A percentile compares a stretch with the other conserved stretches of the same genome.
Conservation (phyloP, 2,329 filamentous ascomycete genomes). For the Lasiodiplodia hormozganensis region DNA sequence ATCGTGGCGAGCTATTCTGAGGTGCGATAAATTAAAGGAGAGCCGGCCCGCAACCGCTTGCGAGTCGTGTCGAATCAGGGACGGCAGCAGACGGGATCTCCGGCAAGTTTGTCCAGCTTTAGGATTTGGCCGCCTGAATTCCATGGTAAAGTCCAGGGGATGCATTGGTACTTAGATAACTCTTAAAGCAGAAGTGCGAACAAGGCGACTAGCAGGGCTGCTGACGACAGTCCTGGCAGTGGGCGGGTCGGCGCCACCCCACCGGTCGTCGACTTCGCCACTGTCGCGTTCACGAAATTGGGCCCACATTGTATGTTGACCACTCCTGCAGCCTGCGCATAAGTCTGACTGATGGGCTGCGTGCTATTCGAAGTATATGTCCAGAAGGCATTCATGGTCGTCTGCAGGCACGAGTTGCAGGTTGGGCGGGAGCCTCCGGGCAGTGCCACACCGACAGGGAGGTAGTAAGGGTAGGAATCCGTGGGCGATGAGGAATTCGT, state of each 20-base stretch:
- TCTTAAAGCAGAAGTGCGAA: constrained; percentile 16
- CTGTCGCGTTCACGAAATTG: constrained; percentile 59
- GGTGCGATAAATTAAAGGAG: constrained; percentile 24
- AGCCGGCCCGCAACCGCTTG: constrained; percentile 5
- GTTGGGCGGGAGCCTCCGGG: constrained; percentile 71
- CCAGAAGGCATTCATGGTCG: constrained; percentile 84
- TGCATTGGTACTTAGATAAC: neutral
- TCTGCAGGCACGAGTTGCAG: constrained; percentile 77
- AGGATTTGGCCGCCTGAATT: neutral
- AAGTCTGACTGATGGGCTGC: constrained; percentile 72
- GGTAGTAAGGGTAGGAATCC: constrained; percentile 82
- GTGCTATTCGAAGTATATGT: constrained; percentile 69
- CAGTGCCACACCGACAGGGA: constrained; percentile 78
- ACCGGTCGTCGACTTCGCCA: constrained; percentile 48
- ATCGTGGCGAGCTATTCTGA: constrained; percentile 20
- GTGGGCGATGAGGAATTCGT: constrained; percentile 72
- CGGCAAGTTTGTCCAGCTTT: constrained; percentile 19
- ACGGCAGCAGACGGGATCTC: constrained; percentile 8
- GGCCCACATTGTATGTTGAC: constrained; percentile 71
- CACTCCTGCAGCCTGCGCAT: constrained; percentile 72
- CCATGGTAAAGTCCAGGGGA: neutral
- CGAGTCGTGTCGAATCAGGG: constrained; percentile 16
- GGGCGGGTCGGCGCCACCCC: neutral
- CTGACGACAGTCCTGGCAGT: constrained; percentile 12
- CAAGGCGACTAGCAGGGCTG: constrained; percentile 18